Evolutionary conservation across 495 filamentous ascomycete species (phyloP), one percentile per base, ranked within the genome.

Genomic region (Tetracladium setigerum): DNA sequence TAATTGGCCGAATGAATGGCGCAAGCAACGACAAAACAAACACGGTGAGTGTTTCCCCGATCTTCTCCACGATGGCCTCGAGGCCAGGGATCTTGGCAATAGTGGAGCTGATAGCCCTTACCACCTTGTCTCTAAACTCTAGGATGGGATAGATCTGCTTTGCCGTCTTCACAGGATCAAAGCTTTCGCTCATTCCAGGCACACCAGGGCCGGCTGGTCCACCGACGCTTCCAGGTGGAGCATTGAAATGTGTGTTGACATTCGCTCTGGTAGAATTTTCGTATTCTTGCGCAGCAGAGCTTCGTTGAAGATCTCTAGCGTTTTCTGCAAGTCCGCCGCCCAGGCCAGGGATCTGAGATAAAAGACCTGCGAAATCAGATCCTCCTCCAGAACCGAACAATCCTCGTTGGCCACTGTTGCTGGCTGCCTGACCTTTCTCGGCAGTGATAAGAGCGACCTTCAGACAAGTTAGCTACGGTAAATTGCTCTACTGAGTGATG

Each of bases 1-100:
- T 95, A 60, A 97, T 81, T 12, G 92, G 92, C 14, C 86, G 78
- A 34, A 98, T 70, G 66, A 88, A 95, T 2, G 92, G 92, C 0
- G 92, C 85, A 9, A 98, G 69, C 0, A 98, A 76, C 15, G 87
- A 89, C 50, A 98, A 74, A 47, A 97, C 73, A 58, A 97, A 95
- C 16, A 95, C 67, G 2, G 92, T 94, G 27, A 98, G 67, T 0
- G 85, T 89, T 60, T 98, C 92, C 40, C 82, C 86, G 60, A 98
- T 91, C 49, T 85, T 90, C 50, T 96, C 89, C 19, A 96, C 76
- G 4, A 95, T 69, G 4, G 76, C 73, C 60, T 95, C 87, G 2
- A 98, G 73, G 2, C 91, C 92, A 0, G 91, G 91, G 27, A 98
- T 85, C 68, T 89, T 95, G 55, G 90, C 85, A 52, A 97, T 87